Conservation (phyloP, 306 rosid genomes). For the Amphicarpaea edgeworthii region DNA sequence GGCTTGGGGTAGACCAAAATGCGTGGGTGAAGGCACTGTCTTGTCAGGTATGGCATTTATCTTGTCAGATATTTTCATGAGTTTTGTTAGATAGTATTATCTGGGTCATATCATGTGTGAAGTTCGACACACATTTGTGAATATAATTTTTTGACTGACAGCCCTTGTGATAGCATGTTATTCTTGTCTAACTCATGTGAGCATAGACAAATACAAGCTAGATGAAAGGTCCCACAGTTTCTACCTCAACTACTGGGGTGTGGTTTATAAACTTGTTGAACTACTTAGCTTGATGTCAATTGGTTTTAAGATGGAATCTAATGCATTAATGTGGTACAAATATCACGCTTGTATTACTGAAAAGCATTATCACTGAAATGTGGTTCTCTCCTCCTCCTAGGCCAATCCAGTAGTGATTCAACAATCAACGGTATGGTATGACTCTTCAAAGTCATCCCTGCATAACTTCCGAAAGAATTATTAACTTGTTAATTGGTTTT, state of each 20-base stretch:
- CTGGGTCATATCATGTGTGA: slow-evolving; percentile 25
- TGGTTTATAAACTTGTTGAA: not conserved
- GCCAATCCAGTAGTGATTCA: slow-evolving; percentile 9
- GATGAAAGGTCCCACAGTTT: not conserved
- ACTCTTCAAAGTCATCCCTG: slow-evolving; percentile 2
- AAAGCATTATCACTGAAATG: slow-evolving; percentile 11
- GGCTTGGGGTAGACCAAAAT: slow-evolving; percentile 89
- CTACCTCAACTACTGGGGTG: not conserved
- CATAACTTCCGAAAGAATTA: slow-evolving; percentile 8
- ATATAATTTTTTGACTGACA: slow-evolving; percentile 20
- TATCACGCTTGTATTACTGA: slow-evolving; percentile 16
- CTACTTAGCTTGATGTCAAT: not conserved
- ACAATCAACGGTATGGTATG: slow-evolving; percentile 14
- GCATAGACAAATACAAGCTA: slow-evolving; percentile 3
- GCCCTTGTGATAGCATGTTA: slow-evolving; percentile 36
- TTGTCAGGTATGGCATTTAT: slow-evolving; percentile 81
- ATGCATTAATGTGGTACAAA: slow-evolving; percentile 10
- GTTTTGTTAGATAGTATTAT: slow-evolving; percentile 6
- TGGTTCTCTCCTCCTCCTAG: slow-evolving; percentile 25
- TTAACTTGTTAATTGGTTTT: slow-evolving; percentile 5
- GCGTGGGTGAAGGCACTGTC: slow-evolving; percentile 88
- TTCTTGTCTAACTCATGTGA: slow-evolving; percentile 14
- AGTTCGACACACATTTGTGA: slow-evolving; percentile 22
- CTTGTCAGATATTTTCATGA: slow-evolving; percentile 73
- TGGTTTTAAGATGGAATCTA: not conserved